Evolutionary conservation across 1,284 basidiomycete species (phyloP).

Genomic region (Kwoniella shivajii): DNA sequence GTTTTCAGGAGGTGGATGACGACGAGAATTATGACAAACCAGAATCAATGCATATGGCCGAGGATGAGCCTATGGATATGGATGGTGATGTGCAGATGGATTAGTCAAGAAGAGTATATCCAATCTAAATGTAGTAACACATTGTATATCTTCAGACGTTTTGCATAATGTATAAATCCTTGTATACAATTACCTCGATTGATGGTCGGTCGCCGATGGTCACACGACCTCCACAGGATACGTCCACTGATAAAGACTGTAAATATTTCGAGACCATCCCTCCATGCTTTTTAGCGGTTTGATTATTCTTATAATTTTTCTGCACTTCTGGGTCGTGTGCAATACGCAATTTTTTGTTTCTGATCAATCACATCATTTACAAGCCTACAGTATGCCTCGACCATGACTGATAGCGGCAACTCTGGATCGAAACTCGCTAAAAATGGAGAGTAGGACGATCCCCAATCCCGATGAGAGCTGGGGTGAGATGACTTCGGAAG

Average conservation of each 20-base stretch:
- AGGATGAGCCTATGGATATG: slow-evolving; percentile 5
- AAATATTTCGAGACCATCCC: too few relatives aligned
- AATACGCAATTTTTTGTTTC: too few relatives aligned
- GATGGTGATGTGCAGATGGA: slow-evolving; percentile 30
- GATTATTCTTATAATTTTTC: too few relatives aligned
- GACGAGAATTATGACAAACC: slow-evolving; percentile 19
- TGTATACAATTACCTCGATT: background rate
- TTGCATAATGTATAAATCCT: background rate
- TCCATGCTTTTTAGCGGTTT: too few relatives aligned
- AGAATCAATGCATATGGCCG: background rate
- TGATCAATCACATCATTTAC: too few relatives aligned
- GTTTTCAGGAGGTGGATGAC: slow-evolving; percentile 39
- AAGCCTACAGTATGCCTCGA: too few relatives aligned
- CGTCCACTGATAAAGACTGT: background rate
- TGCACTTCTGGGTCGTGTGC: too few relatives aligned
- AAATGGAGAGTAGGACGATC: background rate
- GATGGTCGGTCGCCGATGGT: background rate
- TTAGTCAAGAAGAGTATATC: slow-evolving; percentile 3
- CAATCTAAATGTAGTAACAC: background rate
- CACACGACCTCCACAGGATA: slow-evolving; percentile 14
- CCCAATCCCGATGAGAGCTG: slow-evolving; percentile 5
- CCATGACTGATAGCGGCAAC: too few relatives aligned
- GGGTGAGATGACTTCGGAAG: slow-evolving; percentile 32
- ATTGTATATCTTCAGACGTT: background rate
- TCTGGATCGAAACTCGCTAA: background rate